Percentiles rank a stretch among this genome's conserved stretches.
These are phyloP conservation scores for Exophiala oligosperma DNA, from an alignment of 2,329 filamentous ascomycete species.

Conservation along the genomic window DNA sequence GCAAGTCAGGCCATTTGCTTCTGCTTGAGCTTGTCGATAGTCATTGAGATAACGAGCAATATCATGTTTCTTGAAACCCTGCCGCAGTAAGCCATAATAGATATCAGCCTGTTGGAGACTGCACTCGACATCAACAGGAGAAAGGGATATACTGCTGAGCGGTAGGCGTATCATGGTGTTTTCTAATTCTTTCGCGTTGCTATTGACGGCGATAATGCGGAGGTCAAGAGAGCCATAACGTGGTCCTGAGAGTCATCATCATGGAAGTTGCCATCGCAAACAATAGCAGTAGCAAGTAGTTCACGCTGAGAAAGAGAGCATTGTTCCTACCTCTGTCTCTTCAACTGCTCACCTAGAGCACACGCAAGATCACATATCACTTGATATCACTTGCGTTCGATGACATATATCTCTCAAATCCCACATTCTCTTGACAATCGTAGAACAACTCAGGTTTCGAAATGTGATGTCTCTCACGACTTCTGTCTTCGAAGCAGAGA, in stretches of 20 bases:
- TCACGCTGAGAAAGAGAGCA: too few relatives aligned
- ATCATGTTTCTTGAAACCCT: conserved; percentile 29
- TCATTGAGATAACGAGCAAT: conserved; percentile 26
- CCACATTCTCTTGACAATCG: background rate
- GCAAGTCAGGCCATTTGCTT: background rate
- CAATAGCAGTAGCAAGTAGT: too few relatives aligned
- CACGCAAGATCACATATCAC: too few relatives aligned
- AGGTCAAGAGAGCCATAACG: too few relatives aligned
- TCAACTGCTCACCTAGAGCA: too few relatives aligned
- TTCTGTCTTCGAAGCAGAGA: background rate
- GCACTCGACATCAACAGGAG: conserved; percentile 35
- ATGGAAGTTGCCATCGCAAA: too few relatives aligned
- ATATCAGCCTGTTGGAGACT: conserved; percentile 32
- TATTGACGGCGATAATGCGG: too few relatives aligned
- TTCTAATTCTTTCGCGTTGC: background rate
- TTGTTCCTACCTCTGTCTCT: too few relatives aligned
- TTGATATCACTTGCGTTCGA: too few relatives aligned
- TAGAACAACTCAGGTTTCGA: too few relatives aligned
- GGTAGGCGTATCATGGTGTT: conserved; percentile 37
- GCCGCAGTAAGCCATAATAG: conserved; percentile 25
- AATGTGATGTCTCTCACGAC: background rate
- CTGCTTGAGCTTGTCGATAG: conserved; percentile 10
- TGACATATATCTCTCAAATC: too few relatives aligned
- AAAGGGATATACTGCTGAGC: conserved; percentile 35
- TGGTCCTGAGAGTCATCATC: too few relatives aligned